A percentile compares a stretch with the other conserved stretches of the same genome.
phyloP scores from a whole-genome alignment of 2,329 filamentous ascomycete species.

The Gnomoniopsis sp. region DNA sequence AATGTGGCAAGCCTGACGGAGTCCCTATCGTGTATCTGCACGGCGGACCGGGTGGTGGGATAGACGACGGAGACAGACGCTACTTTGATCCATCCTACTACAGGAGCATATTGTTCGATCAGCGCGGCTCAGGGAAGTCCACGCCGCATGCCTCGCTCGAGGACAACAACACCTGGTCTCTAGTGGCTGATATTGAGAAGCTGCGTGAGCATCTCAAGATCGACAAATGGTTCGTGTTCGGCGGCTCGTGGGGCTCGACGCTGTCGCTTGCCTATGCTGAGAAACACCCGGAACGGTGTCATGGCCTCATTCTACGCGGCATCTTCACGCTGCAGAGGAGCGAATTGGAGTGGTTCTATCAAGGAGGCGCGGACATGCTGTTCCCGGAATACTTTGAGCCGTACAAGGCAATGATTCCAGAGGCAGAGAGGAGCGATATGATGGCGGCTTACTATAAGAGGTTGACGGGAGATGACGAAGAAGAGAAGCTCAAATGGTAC shows the following conservation, averaged over 20 bases:
- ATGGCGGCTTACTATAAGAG: conserved; percentile 36
- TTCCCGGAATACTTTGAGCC: conserved; percentile 37
- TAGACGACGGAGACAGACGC: conserved; percentile 21
- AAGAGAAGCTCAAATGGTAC: conserved; percentile 27
- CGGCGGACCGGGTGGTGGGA: conserved; percentile 37
- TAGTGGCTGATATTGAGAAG: conserved; percentile 36
- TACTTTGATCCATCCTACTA: conserved; percentile 31
- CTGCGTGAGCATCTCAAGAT: conserved; percentile 34
- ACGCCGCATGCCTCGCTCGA: conserved; percentile 30
- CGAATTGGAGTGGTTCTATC: conserved; percentile 36
- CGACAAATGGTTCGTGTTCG: conserved; percentile 37
- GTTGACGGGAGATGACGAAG: conserved; percentile 32
- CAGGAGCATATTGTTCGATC: conserved; percentile 38
- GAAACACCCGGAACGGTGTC: conserved; percentile 30
- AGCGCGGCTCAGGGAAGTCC: conserved; percentile 37
- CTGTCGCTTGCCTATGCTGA: conserved; percentile 37
- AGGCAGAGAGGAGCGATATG: conserved; percentile 33
- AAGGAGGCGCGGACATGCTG: conserved; percentile 26
- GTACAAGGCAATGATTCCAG: conserved; percentile 33
- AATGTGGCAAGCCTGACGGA: conserved; percentile 18
- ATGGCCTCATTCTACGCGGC: conserved; percentile 33
- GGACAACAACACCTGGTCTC: conserved; percentile 36
- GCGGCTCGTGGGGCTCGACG: conserved; percentile 39
- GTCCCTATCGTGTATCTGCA: conserved; percentile 38
- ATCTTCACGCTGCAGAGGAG: conserved; percentile 30